These are phyloP conservation scores for Kodamaea anthophila DNA, from an alignment of 1,139 yeast species.

Conservation along the genomic window DNA sequence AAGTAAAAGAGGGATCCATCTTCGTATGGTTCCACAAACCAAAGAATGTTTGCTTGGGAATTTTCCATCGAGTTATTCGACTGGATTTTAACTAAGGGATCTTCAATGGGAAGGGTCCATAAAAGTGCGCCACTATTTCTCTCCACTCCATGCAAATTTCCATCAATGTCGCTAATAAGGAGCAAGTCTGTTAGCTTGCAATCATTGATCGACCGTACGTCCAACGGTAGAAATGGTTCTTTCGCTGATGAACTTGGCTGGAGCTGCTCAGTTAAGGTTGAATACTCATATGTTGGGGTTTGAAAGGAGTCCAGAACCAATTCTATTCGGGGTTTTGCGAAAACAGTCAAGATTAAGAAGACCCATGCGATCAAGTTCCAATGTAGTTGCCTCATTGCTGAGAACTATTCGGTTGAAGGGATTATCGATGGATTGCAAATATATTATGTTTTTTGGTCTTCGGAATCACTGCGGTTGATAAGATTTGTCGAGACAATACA, in stretches of 20 bases:
- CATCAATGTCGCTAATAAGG: conserved; percentile 80
- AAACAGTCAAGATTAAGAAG: conserved; percentile 6
- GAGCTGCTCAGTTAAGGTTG: neutral
- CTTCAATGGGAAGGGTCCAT: conserved; percentile 66
- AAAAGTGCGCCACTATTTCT: conserved; percentile 68
- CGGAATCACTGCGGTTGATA: no score
- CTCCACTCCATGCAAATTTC: conserved; percentile 76
- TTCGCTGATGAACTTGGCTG: conserved; percentile 3
- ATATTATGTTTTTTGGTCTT: no score
- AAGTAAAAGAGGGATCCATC: conserved; percentile 87
- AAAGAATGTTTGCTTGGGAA: conserved; percentile 30
- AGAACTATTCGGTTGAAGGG: no score
- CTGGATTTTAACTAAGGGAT: conserved; percentile 45
- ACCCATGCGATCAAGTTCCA: conserved; percentile 7
- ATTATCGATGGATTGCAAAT: no score
- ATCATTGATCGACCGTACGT: conserved; percentile 40
- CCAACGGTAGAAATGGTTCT: conserved; percentile 26
- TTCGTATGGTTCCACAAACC: conserved; percentile 89
- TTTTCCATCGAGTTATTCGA: conserved; percentile 23
- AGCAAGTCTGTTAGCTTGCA: conserved; percentile 58
- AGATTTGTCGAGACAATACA: no score
- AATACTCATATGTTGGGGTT: conserved; percentile 3
- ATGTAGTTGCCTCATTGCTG: conserved; percentile 8
- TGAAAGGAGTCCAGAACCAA: conserved; percentile 8
- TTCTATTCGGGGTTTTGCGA: conserved; percentile 23